These are phyloP conservation scores for Phytophthora foliorum DNA, from an alignment of 352 stramenopile species.

Conservation along the genomic window DNA sequence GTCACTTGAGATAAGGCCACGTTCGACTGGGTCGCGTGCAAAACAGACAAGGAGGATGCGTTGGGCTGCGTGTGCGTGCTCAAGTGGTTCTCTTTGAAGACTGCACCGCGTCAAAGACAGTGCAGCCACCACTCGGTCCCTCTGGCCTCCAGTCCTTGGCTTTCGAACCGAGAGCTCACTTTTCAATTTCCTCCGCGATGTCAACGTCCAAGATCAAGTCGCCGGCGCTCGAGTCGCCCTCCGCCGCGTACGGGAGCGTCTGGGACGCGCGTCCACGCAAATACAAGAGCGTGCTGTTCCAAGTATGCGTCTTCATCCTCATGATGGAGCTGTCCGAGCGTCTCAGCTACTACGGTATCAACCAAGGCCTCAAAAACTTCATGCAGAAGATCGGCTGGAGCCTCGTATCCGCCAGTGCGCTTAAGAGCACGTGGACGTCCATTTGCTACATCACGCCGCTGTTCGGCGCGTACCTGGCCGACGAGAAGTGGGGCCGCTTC, in stretches of 20 bases:
- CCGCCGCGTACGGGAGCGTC: conserved; percentile 37
- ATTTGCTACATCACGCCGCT: conserved; percentile 73
- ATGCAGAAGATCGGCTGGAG: conserved; percentile 78
- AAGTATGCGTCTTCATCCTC: conserved; percentile 75
- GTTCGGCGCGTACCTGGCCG: conserved; percentile 69
- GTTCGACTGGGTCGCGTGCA: conserved; percentile 9
- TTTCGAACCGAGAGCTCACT: conserved; percentile 21
- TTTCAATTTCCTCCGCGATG: conserved; percentile 35
- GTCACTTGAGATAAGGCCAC: neutral
- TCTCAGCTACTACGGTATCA: conserved; percentile 89
- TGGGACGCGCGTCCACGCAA: conserved; percentile 64
- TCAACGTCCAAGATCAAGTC: conserved; percentile 47
- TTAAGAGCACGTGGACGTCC: conserved; percentile 74
- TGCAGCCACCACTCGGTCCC: conserved; percentile 19
- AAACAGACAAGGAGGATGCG: conserved; percentile 32
- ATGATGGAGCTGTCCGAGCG: conserved; percentile 75
- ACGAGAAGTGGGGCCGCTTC: conserved; percentile 73
- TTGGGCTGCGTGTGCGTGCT: conserved; percentile 4
- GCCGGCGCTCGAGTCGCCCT: conserved; percentile 24
- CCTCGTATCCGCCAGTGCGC: conserved; percentile 58
- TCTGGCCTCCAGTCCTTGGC: conserved; percentile 1
- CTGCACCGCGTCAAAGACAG: conserved; percentile 24
- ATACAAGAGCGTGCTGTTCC: conserved; percentile 61
- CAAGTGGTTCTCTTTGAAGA: conserved; percentile 9
- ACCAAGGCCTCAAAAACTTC: conserved; percentile 89